phyloP scores from a whole-genome alignment of 768 basidiomycete species.

The Dacryopinax spathularia region DNA sequence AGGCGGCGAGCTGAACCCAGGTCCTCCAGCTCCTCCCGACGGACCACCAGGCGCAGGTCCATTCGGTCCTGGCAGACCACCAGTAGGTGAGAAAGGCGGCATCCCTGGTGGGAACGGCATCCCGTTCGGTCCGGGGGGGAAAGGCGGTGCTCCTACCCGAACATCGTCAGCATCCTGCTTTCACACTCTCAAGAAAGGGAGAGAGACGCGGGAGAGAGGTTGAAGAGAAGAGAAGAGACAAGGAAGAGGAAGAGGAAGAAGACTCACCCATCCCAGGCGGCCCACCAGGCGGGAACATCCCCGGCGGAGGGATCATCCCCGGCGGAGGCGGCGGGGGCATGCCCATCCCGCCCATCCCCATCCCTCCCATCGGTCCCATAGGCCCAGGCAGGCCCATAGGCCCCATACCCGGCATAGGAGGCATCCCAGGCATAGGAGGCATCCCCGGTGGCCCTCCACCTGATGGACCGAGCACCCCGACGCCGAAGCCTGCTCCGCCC shows the following conservation, averaged over 20 bases:
- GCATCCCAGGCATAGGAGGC: neutral
- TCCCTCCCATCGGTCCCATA: too few relatives aligned
- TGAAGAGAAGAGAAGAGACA: neutral
- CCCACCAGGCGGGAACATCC: neutral
- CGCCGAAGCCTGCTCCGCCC: conserved; percentile 70
- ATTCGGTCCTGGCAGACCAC: too few relatives aligned
- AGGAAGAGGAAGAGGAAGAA: neutral
- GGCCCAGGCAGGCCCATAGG: neutral
- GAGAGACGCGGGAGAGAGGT: too few relatives aligned
- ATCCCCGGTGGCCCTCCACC: neutral
- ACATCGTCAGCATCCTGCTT: too few relatives aligned
- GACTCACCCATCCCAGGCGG: neutral
- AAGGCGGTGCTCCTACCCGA: neutral
- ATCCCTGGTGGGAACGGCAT: too few relatives aligned
- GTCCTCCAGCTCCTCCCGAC: neutral
- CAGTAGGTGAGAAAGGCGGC: neutral
- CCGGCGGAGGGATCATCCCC: neutral
- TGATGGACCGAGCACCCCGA: neutral
- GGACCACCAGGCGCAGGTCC: too few relatives aligned
- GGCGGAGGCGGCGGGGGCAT: neutral
- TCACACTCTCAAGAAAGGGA: too few relatives aligned
- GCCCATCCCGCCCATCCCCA: too few relatives aligned
- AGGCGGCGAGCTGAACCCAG: neutral
- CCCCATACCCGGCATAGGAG: neutral
- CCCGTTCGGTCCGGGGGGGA: neutral